Base-by-base conservation (phyloP, 495 filamentous ascomycete genomes). In the Penicillium alfredii region DNA sequence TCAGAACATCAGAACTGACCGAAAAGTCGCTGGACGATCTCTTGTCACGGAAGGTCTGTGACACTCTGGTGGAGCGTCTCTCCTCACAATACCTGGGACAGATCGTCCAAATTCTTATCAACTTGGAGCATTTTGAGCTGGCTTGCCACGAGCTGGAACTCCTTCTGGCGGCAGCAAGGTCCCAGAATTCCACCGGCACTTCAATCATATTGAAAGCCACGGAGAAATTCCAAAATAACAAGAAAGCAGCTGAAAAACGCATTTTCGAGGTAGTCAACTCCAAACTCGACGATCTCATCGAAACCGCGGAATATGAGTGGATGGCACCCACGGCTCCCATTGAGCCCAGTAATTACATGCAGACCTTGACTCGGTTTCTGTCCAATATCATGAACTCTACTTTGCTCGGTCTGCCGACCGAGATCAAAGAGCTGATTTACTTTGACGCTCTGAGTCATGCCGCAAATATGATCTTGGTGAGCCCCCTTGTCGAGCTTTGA, bases 231-330 rank as follows among this genome's bases (percentile, higher is more conserved):
- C 73, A 76, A 30, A 80, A 72, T 40, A 88, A 94, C 52, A 95
- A 94, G 63, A 95, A 94, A 65, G 88, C 84, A 1, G 92, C 92
- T 6, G 89, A 95, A 50, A 94, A 96, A 60, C 83, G 92, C 10
- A 95, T 99, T 33, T 99, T 99, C 55, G 93, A 97, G 62, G 74
- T 99, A 1, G 92, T 99, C 29, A 96, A 97, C 60, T 93, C 86
- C 29, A 99, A 99, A 60, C 96, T 99, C 45, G 90, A 97, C 48
- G 93, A 97, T 54, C 78, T 99, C 16, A 84, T 99, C 21, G 89
- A 93, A 51, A 94, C 87, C 0, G 89, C 92, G 19, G 93, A 97
- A 55, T 99, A 97, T 49, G 84, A 97, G 54, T 99, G 92, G 88
- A 86, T 77, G 66, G 73, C 86, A 5, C 68, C 71, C 12, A 74